These are phyloP conservation scores for Russula sp. DNA, from an alignment of 768 basidiomycete species.

Conservation along the genomic window DNA sequence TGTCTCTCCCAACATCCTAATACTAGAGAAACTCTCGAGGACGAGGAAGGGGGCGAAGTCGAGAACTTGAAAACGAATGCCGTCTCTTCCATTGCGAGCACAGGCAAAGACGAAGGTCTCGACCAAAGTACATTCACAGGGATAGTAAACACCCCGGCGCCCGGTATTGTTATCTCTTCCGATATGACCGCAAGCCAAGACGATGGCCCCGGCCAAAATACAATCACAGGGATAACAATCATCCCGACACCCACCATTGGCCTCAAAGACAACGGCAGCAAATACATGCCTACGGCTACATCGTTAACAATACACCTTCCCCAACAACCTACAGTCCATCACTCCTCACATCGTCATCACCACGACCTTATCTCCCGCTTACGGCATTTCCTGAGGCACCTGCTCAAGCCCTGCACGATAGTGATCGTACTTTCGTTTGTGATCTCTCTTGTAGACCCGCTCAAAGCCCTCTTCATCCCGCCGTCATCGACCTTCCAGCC, in stretches of 20 bases:
- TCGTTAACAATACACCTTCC: not conserved
- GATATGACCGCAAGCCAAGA: not conserved
- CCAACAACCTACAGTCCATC: not conserved
- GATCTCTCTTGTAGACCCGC: slow-evolving; percentile 52
- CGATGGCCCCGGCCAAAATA: not conserved
- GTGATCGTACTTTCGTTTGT: slow-evolving; percentile 54
- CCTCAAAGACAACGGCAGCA: no score
- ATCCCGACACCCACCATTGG: not conserved
- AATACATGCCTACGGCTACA: no score
- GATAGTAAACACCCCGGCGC: not conserved
- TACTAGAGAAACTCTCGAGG: not conserved
- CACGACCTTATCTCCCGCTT: not conserved
- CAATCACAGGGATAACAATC: not conserved
- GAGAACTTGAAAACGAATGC: not conserved
- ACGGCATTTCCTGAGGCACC: slow-evolving; percentile 4
- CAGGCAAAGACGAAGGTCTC: not conserved
- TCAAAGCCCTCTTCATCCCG: slow-evolving; percentile 60
- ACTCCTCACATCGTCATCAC: not conserved
- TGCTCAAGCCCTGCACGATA: slow-evolving; percentile 50
- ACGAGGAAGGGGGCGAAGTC: not conserved
- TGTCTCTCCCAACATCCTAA: not conserved
- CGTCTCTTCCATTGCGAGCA: not conserved
- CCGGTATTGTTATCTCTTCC: not conserved
- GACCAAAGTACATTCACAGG: not conserved
- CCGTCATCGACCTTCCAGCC: slow-evolving; percentile 45